Base-by-base conservation (phyloP, 495 filamentous ascomycete genomes). In the Glarea lozoyensis region DNA sequence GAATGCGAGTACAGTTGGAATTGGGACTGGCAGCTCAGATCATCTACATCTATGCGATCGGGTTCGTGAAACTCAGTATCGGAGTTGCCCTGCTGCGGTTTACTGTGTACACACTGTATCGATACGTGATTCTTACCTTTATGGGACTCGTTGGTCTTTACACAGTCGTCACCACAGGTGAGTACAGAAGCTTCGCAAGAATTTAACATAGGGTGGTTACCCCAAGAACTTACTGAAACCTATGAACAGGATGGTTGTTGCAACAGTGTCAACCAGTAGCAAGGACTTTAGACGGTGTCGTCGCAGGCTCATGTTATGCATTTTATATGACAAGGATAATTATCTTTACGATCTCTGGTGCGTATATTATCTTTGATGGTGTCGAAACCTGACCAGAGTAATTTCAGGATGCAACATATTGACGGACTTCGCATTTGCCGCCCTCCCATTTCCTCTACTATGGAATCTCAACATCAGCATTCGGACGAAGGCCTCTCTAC, bases 391-490 rank as follows among this genome's bases (percentile, higher is more conserved):
- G 4, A 9, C 6, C 7, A 22, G n/a, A n/a, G n/a, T n/a, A 11
- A 12, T n/a, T 16, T 3, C 38, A 48, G 45, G 18, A 9, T 15
- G 21, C 15, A 27, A 25, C 22, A 35, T 43, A 25, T 11, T 42
- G 16, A 42, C 45, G 2, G 68, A 72, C 48, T 36, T 70, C 11
- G 45, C 63, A 7, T 64, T 70, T 43, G 63, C 68, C 9, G 24
- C 63, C 13, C 46, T 70, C 1, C 67, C 69, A 1, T 53, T 63
- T 13, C 58, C 66, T 1, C 68, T 72, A 58, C 41, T 63, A 10
- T 71, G 68, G 48, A 60, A 65, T 15, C 47, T 69, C 6, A 55
- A 70, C 47, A 60, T 72, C 40, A 67, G 65, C 43, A 38, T 45
- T 10, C 57, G 58, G n/a, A 57, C 55, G 13, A 69, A 67, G 40